Evolutionary conservation across 1,284 basidiomycete species (phyloP).

Genomic region (Ceratobasidium papillatum): DNA sequence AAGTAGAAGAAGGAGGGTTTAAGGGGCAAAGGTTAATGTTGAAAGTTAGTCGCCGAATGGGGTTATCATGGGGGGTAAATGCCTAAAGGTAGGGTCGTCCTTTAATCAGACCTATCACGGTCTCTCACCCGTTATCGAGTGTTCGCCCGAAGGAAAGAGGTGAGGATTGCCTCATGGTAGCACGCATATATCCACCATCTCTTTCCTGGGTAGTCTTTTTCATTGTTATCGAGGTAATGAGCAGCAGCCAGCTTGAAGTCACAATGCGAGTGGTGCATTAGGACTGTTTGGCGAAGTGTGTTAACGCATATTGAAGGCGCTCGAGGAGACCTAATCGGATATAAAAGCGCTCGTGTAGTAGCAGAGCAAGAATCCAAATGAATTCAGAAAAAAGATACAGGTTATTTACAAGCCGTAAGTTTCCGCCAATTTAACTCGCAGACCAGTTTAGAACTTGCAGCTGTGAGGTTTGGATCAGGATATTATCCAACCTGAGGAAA

Average conservation of each 20-base stretch:
- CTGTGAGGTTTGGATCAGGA: background rate
- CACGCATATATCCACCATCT: constrained; percentile 49
- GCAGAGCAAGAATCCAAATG: background rate
- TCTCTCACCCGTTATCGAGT: constrained; percentile 87
- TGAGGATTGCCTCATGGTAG: constrained; percentile 79
- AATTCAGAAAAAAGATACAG: background rate
- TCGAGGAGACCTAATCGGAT: constrained; percentile 69
- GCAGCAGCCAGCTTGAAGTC: constrained; percentile 81
- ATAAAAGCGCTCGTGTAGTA: constrained; percentile 55
- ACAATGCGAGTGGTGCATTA: constrained; percentile 65
- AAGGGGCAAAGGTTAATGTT: background rate
- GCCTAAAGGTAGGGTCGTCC: constrained; percentile 79
- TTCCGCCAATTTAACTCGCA: background rate
- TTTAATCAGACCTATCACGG: constrained; percentile 92
- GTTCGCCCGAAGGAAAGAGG: constrained; percentile 65
- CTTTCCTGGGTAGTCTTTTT: background rate
- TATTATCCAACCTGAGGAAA: too few species aligned
- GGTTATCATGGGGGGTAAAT: constrained; percentile 46
- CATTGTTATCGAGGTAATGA: too few species aligned
- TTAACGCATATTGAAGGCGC: constrained; percentile 67
- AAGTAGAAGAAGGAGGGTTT: constrained; percentile 52
- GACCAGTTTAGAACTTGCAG: constrained; percentile 21
- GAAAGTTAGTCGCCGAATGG: constrained; percentile 4
- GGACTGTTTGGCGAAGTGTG: constrained; percentile 70
- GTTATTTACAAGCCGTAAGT: background rate